Evolutionary conservation across 768 basidiomycete species (phyloP), one percentile per base, ranked within the genome.

Genomic region (Coprinellus micaceus): DNA sequence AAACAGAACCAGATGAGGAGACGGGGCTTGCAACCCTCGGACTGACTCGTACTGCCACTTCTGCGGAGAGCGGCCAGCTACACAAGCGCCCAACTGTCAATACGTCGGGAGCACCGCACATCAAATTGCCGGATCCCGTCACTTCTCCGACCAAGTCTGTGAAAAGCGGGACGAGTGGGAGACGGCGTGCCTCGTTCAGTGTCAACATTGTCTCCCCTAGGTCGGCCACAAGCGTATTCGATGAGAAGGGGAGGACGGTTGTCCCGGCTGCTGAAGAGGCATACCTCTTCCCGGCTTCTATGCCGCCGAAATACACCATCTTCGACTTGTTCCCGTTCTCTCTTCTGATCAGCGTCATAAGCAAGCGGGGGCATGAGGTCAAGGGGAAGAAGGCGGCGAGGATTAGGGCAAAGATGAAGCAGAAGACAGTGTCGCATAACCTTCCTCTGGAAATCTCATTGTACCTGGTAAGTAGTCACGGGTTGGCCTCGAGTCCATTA

Each of bases 291-390:
- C 85, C 87, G 3, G 77, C 82, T 3, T 69, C 69, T 43, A 75
- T 76, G 66, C 85, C 87, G 3, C 85, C 86, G 1, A 78, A 78
- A 64, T 84, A 81, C 60, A 73, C 79, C 52, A 33, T 84, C 36
- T 81, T 86, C 56, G 86, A 88, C 63, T 58, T 88, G 7, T 88
- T 86, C 70, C 86, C 87, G 17, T 85, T 89, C 67, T 86, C 87
- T 28, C 68, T 87, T 5, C 62, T 85, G 24, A 78, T 84, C 3
- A 62, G 69, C 29, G 67, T 66, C 39, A 66, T 87, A 36, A 73
- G 77, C 7, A 72, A 76, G 58, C 66, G 69, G 11, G 84, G 85
- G 0, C 73, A 68, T 53, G 70, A 79, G 15, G 62, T 86, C 24
- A 79, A 79, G 59, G 86, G 86, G n/a, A 85, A 80, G 69, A 85